Evolutionary conservation across 208 protist genomes (phyloP), one percentile per base, ranked within the genome.

Genomic region (Trichomonas gallinae): DNA sequence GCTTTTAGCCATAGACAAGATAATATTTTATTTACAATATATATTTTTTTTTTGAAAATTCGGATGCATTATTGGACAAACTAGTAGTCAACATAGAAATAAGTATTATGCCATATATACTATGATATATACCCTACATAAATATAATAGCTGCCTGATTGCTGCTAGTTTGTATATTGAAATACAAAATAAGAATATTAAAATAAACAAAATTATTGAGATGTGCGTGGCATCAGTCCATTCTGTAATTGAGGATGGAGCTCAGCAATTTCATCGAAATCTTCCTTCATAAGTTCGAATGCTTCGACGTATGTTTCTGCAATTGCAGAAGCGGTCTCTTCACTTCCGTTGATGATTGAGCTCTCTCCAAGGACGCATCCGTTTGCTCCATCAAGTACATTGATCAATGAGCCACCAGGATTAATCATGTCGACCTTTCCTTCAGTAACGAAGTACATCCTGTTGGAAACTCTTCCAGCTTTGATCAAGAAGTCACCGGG

Each of bases 261-360:
- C 38, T 44, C 38, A 17, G 38, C 83, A 36, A 93, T 93, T 51
- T 93, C 44, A 38, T 93, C 87, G 4, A 93, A 93, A 26, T 93
- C 87, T 38, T 51, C 87, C 36, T 51, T 93, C 26, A 51, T 34
- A 0, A 93, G 31, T 93, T 93, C 87, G 17, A 93, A 93, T 93
- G 87, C 87, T 51, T 93, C 87, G 26, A 93, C 87, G 31, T 93
- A 93, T 34, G 87, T 93, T 38, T 93, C 26, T 93, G 87, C 87
- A 38, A 93, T 93, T 15, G 44, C 23, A 9, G 40, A 58, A 34
- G 34, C 21, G 8, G 21, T 9, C 38, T 93, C 87, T 38, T 8
- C n/a, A 38, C 13, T 93, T 38, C 87, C 87, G 44, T 93, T 51
- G 0, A 93, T 38, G 31, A 93, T 26, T 34, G 87, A 93, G 38